These are phyloP conservation scores for Paramecium pentaurelia DNA, from an alignment of 73 alveolate species.

Conservation along the genomic window DNA sequence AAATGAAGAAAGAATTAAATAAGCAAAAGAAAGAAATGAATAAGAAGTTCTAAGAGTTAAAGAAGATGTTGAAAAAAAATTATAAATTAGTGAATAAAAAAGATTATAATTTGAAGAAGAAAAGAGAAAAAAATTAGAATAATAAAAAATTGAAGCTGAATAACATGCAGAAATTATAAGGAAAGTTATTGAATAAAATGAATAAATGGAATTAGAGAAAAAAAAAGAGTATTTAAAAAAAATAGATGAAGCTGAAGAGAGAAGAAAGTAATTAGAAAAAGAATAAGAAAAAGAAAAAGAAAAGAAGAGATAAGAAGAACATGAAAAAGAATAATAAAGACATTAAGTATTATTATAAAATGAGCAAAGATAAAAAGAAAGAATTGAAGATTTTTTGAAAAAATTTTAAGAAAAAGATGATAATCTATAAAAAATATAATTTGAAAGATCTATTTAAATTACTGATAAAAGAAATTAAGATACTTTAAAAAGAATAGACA, in stretches of 20 bases:
- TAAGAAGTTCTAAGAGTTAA: not conserved
- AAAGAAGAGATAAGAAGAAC: not conserved
- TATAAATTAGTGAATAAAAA: conserved; percentile 39
- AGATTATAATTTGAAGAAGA: conserved; percentile 13
- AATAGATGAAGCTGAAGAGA: conserved; percentile 25
- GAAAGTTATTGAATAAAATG: conserved; percentile 45
- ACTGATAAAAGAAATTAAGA: conserved; percentile 33
- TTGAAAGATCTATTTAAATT: not conserved
- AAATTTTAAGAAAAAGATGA: conserved; percentile 25
- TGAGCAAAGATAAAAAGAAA: conserved; percentile 28
- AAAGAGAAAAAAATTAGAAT: conserved; percentile 41
- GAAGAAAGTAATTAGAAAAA: not conserved
- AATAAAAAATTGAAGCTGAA: conserved; percentile 25
- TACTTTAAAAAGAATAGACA: conserved; percentile 13
- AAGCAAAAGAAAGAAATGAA: conserved; percentile 50
- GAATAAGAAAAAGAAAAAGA: conserved; percentile 39
- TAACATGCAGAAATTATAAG: conserved; percentile 20
- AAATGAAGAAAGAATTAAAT: conserved; percentile 32
- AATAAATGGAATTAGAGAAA: conserved; percentile 22
- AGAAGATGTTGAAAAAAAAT: conserved; percentile 34
- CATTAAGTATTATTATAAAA: not conserved
- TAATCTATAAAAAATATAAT: conserved; percentile 3
- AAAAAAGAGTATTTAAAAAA: conserved; percentile 28
- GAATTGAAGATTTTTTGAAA: conserved; percentile 25
- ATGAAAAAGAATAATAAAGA: conserved; percentile 37